Percentiles rank a stretch among this genome's conserved stretches.
These are phyloP conservation scores for Ceratobasidium sp. DNA, from an alignment of 1,284 basidiomycete genomes.

Conservation along the genomic window DNA sequence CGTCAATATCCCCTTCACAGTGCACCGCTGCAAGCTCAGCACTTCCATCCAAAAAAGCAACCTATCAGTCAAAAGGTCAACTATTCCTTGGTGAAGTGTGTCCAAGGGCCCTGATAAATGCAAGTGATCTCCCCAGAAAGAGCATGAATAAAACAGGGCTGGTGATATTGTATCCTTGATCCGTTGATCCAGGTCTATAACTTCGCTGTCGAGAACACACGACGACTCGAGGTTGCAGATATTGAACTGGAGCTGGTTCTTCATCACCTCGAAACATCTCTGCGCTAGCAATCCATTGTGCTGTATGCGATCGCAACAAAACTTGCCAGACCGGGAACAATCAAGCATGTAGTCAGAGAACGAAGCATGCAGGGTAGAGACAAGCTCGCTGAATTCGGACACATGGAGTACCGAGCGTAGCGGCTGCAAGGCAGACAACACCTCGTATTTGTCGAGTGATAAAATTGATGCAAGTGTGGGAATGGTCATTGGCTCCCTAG, in stretches of 20 bases:
- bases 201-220: neutral
- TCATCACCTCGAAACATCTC: neutral
- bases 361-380: neutral
- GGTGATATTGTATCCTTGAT: neutral
- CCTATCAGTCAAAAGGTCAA: too few species aligned
- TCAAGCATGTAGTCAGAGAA: constrained; percentile 4
- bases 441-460: neutral
- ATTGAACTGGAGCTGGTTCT: neutral
- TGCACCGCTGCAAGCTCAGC: neutral
- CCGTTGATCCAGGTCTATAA: neutral
- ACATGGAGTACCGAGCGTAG: neutral
- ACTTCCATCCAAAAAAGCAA: neutral
- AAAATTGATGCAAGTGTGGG: neutral
- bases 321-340: neutral
- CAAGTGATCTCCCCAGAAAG: constrained; percentile 12
- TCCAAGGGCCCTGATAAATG: neutral
- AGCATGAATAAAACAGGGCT: neutral
- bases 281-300: neutral
- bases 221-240: constrained; percentile 2
- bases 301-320: neutral
- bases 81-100: too few species aligned
- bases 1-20: neutral
- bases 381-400: neutral
- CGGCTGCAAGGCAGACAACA: neutral
- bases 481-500: neutral